Base-by-base conservation (phyloP, 768 basidiomycete species). In the Termitomyces sp. region DNA sequence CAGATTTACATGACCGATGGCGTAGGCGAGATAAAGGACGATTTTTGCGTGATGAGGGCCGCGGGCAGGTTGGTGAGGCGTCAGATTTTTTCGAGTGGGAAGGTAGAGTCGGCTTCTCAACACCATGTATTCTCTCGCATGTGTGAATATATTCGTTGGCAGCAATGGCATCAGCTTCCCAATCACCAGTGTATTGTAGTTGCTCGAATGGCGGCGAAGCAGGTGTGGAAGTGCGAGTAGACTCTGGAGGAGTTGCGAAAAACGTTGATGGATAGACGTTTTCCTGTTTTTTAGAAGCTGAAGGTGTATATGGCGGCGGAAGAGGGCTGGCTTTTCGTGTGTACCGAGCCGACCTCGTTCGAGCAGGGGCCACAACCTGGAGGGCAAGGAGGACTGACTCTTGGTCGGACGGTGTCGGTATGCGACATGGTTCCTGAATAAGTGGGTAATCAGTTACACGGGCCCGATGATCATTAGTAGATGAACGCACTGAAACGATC, bases 111-210 rank as follows among this genome's bases (percentile, higher is more conserved):
- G 14, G 35, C 3, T 35, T 41, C 4, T 45, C 11, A 26, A 11
- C 14, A 12, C 21, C 43, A 26, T 24, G 52, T 10, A 34, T 35
- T 9, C 43, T 37, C 30, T 21, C 38, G 8, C 53, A 44, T 30
- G 49, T 37, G n/a, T 44, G 42, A 5, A 43, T 22, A 21, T 41
- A 22, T 19, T 49, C 30, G 3, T 48, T 17, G 21, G 56, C 45
- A 10, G 58, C 51, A 2, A 55, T 50, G 5, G 61, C 58, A 34
- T 60, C 61, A 14, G 51, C 51, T 17, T 52, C 56, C 58, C 61
- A 58, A 38, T 62, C 58, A 21, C 61, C 56, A 12, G 56, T 60
- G 44, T 56, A 54, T 26, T 46, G 55, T 11, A n/a, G 38, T 5
- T 10, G 35, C 19, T 51, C 21, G 19, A 2, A 12, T 40, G 37